Evolutionary conservation across 140 eudicot species (phyloP).

Genomic region (Senecio squalidus): DNA sequence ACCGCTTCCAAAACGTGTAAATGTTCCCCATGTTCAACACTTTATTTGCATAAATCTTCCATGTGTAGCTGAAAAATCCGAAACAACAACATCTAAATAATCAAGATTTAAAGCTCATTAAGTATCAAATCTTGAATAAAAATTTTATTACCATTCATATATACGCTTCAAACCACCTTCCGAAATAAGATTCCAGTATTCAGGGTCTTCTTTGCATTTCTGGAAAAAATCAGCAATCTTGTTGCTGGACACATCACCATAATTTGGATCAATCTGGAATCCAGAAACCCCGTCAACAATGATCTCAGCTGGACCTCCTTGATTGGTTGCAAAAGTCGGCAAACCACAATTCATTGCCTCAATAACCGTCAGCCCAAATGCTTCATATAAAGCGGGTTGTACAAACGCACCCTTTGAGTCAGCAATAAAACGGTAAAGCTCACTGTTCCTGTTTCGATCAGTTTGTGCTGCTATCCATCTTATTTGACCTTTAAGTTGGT

Average conservation of each 20-base stretch:
- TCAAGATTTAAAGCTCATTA: neutral
- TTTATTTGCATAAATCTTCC: constrained; percentile 97
- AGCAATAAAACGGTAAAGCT: constrained; percentile 78
- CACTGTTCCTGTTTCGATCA: constrained; percentile 71
- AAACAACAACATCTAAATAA: neutral
- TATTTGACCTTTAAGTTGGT: constrained; percentile 84
- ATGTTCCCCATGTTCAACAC: constrained; percentile 86
- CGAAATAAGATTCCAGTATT: constrained; percentile 66
- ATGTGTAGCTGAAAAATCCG: constrained; percentile 59
- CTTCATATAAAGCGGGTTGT: constrained; percentile 94
- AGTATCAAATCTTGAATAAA: neutral
- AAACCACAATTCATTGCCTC: constrained; percentile 99
- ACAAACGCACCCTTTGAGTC: constrained; percentile 92
- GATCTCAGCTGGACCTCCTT: constrained; percentile 98
- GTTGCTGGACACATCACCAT: constrained; percentile 76
- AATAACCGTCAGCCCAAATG: constrained; percentile 91
- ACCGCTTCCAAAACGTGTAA: constrained; percentile 68
- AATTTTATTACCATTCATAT: constrained; percentile 61
- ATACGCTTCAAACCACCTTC: constrained; percentile 74
- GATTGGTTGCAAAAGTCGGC: constrained; percentile 88
- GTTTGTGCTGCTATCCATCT: constrained; percentile 99
- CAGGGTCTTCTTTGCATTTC: constrained; percentile 74
- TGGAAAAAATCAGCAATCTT: constrained; percentile 90
- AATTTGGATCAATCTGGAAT: constrained; percentile 72
- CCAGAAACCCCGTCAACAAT: constrained; percentile 91